A percentile compares a stretch with the other conserved stretches of the same genome.
Evolutionary conservation across 2,329 filamentous ascomycete genomes (phyloP).

Genomic region (Colletotrichum incanum): DNA sequence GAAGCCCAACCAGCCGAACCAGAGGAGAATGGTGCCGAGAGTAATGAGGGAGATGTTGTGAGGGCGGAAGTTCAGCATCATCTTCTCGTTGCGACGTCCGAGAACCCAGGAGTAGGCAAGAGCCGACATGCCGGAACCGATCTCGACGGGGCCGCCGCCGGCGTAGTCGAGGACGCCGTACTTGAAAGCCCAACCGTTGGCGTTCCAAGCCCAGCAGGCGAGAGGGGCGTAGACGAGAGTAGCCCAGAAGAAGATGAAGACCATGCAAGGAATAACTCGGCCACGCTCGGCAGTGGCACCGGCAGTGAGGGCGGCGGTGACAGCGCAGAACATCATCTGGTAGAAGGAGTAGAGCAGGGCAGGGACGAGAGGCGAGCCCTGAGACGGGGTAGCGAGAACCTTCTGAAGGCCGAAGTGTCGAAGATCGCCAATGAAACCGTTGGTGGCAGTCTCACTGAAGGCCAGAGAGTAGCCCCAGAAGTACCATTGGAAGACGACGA

Average conservation of each 20-base stretch:
- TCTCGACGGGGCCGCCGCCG: slow-evolving; percentile 97
- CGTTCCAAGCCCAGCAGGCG: slow-evolving; percentile 97
- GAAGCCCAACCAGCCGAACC: slow-evolving; percentile 99
- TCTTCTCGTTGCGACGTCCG: slow-evolving; percentile 96
- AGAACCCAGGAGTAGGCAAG: slow-evolving; percentile 97
- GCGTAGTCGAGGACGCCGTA: slow-evolving; percentile 97
- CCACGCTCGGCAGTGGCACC: slow-evolving; percentile 95
- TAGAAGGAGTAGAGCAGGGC: slow-evolving; percentile 96
- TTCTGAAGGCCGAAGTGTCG: slow-evolving; percentile 91
- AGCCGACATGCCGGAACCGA: slow-evolving; percentile 92
- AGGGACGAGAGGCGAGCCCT: slow-evolving; percentile 89
- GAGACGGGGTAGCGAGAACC: slow-evolving; percentile 86
- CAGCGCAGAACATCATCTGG: slow-evolving; percentile 94
- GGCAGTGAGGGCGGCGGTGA: slow-evolving; percentile 91
- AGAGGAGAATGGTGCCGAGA: slow-evolving; percentile 93
- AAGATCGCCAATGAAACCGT: slow-evolving; percentile 93
- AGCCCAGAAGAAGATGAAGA: slow-evolving; percentile 97
- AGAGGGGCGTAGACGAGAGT: slow-evolving; percentile 98
- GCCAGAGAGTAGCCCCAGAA: slow-evolving; percentile 99
- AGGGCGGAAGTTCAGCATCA: slow-evolving; percentile 99
- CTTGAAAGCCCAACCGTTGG: slow-evolving; percentile 91
- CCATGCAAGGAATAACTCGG: slow-evolving; percentile 91
- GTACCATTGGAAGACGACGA: slow-evolving; percentile 98
- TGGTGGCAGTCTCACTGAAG: slow-evolving; percentile 86
- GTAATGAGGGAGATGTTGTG: slow-evolving; percentile 99